These are phyloP conservation scores for Aspergillus nidulans DNA, from an alignment of 495 filamentous ascomycete genomes.

Conservation along the genomic window DNA sequence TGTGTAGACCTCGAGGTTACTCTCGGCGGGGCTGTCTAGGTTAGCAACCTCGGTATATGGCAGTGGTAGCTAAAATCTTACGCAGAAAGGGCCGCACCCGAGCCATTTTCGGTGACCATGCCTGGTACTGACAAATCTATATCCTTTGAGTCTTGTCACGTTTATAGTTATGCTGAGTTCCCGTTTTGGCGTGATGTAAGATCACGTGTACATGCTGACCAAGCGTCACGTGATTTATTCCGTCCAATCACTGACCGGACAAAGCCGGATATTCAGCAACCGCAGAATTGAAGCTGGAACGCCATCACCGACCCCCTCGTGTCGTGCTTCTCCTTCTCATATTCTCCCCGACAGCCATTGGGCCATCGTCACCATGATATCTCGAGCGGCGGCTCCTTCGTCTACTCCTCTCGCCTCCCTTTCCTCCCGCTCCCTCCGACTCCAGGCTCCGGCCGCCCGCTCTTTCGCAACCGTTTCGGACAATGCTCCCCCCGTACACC, in stretches of 20 bases:
- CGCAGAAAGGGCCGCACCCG: background rate
- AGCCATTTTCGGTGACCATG: background rate
- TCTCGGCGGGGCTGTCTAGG: conserved; percentile 3
- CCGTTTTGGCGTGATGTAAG: background rate
- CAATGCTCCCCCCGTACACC: conserved; percentile 61
- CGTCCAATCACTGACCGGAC: conserved; percentile 33
- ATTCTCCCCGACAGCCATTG: conserved; percentile 24
- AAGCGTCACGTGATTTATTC: conserved; percentile 22
- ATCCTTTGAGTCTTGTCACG: background rate
- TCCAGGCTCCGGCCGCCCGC: conserved; percentile 50
- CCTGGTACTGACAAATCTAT: background rate
- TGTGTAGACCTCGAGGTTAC: conserved; percentile 26
- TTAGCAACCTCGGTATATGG: background rate
- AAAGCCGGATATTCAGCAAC: conserved; percentile 48
- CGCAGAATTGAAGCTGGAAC: conserved; percentile 37
- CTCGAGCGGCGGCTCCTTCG: conserved; percentile 48
- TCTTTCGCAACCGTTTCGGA: conserved; percentile 89
- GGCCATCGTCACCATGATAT: conserved; percentile 44
- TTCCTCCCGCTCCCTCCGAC: conserved; percentile 53
- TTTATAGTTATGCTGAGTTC: background rate
- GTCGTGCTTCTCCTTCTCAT: conserved; percentile 23
- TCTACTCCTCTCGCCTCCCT: conserved; percentile 47
- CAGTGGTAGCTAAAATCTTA: background rate
- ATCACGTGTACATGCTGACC: conserved; percentile 15
- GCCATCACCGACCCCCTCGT: conserved; percentile 15